Base-by-base conservation (phyloP, 371 early-diverging fungal species). In the Syncephalastrum sp. region DNA sequence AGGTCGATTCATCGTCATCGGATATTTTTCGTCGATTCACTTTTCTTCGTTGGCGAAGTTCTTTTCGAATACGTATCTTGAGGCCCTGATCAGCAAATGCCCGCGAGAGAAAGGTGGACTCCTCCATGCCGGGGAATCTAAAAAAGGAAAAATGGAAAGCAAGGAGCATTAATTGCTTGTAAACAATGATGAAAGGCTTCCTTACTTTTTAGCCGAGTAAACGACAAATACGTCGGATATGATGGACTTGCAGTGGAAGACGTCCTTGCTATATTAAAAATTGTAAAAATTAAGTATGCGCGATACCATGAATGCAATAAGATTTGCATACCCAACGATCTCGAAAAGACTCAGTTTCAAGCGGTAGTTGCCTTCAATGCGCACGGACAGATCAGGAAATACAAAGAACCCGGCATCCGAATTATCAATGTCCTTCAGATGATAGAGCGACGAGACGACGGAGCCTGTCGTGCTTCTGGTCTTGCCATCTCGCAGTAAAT, bases 381-480 rank as follows among this genome's bases (percentile, higher is more conserved):
- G 77, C 15, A 95, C 92, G 3, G 92, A 91, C 50, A 98, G 70
- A 66, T 98, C 98, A 33, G 94, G 93, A 74, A 97, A 98, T 38
- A 97, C 96, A 79, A 96, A 97, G 71, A 94, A 96, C 3, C 92
- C 95, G 47, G 93, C 97, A 56, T 94, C 93, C n/a, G 82, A 77
- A 56, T 86, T 86, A 61, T 92, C 90, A 23, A 84, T 81, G 61
- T 96, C 96, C 54, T 89, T 90, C 54, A 96, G 78, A 7, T 93
- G 87, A 69, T 92, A 91, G 41, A 95, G 70, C 1, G 95, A 93
- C 0, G 95, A 95, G 13, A 94, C 96, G 47, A 93, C 90, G 5
- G 93, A 91, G 8, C 98, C 98, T 16, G 82, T 82, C 1, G 87
- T 91, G 24, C 86, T 82, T 16, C 91, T 70, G 29, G 89, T 89